These are phyloP conservation scores for Pseudocohnilembus persalinus DNA, from an alignment of 169 alveolate genomes.

Conservation along the genomic window DNA sequence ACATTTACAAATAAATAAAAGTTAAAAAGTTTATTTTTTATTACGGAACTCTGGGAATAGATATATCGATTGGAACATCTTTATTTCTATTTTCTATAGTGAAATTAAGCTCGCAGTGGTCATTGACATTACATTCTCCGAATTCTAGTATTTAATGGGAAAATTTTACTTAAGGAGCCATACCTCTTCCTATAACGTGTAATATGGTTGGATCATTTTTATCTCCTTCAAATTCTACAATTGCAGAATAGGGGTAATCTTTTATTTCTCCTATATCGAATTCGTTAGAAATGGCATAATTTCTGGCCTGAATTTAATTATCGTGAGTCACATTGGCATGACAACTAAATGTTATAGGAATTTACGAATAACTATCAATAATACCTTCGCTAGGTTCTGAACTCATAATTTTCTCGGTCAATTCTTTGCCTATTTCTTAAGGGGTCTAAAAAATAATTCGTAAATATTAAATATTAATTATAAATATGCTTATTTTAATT, in stretches of 20 bases:
- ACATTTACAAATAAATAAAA: no score
- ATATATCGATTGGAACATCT: constrained; percentile 79
- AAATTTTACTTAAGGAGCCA: constrained; percentile 75
- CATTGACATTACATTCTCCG: constrained; percentile 79
- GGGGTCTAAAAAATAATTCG: constrained; percentile 50
- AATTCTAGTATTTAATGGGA: constrained; percentile 61
- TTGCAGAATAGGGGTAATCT: constrained; percentile 63
- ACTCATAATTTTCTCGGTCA: constrained; percentile 81
- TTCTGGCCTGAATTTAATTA: constrained; percentile 58
- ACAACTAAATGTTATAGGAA: constrained; percentile 72
- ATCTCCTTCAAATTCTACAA: constrained; percentile 61
- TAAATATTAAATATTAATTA: no score
- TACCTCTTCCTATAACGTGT: constrained; percentile 78
- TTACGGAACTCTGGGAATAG: constrained; percentile 71
- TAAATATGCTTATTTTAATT: background rate
- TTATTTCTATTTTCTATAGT: constrained; percentile 75
- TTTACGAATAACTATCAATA: constrained; percentile 73
- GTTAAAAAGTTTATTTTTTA: constrained; percentile 39
- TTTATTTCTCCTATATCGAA: constrained; percentile 54
- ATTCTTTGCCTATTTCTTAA: constrained; percentile 74
- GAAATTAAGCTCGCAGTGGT: constrained; percentile 53
- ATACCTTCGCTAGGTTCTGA: constrained; percentile 76
- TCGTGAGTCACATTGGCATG: constrained; percentile 70
- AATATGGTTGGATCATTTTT: constrained; percentile 68
- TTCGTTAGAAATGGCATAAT: constrained; percentile 49